Conservation (phyloP, 2,329 filamentous ascomycete genomes). For the Penicillium sp. region DNA sequence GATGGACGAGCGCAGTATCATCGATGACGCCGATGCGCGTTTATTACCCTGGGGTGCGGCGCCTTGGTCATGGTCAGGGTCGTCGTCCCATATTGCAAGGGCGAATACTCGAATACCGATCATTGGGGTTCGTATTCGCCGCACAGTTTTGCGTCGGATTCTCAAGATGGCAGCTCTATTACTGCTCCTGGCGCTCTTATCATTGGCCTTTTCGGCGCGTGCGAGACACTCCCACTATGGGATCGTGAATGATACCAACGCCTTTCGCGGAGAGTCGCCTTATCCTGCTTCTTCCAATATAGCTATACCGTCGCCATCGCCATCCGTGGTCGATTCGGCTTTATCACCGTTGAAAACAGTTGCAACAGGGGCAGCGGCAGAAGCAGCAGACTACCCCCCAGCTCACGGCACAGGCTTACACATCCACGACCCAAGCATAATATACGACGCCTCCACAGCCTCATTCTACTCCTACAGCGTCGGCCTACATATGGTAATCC, state of each 20-base stretch:
- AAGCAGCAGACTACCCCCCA: background rate
- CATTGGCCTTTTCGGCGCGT: background rate
- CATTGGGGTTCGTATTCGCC: background rate
- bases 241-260: background rate
- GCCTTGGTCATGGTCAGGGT: background rate
- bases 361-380: background rate
- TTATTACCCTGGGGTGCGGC: background rate
- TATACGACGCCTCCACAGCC: constrained; percentile 26
- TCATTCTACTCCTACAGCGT: constrained; percentile 41
- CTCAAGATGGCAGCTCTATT: constrained; percentile 17
- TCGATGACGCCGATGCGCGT: background rate
- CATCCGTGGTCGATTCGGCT: background rate
- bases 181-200: constrained; percentile 7
- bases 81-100: background rate
- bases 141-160: constrained; percentile 5
- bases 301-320: background rate
- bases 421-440: constrained; percentile 41
- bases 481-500: constrained; percentile 37
- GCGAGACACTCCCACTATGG: background rate
- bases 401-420: constrained; percentile 23
- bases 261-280: background rate
- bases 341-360: background rate
- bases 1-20: background rate
- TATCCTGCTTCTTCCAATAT: background rate
- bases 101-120: background rate